Base-by-base conservation (phyloP, 345 rosid genomes). In the Bretschneidera sinensis region DNA sequence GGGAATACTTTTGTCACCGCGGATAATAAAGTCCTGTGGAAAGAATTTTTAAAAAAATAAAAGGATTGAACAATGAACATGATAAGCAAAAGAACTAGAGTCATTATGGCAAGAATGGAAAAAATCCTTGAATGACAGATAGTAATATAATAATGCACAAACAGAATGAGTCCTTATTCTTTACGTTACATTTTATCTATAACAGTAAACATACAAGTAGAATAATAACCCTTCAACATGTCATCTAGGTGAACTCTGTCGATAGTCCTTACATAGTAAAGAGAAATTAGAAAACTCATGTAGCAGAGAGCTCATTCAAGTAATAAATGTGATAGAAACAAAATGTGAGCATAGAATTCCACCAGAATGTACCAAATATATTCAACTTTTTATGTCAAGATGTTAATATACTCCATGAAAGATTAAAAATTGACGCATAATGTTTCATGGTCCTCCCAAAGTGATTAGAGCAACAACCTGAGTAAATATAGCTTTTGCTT, bases 401-500 rank as follows among this genome's bases (percentile, higher is more conserved):
- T 39, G 1, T 39, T 39, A 39, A 39, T 39, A 39, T 39, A 39
- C n/a, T 39, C 16, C 6, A 39, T 39, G 45, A 39, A 39, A 39
- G 10, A 39, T 7, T 7, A 39, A 39, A 14, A 39, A 39, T 11
- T 39, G 45, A 39, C 1, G 45, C 33, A 28, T 8, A 28, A 8
- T 8, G 8, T 28, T 28, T 28, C 11, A 39, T 39, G 4, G 45
- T 39, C 15, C 45, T 39, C 11, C 1, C 45, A 39, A 60, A 21
- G 19, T 54, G 48, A 54, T 35, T 19, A 51, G 43, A 25, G 0
- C 25, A 53, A 59, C 31, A 54, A 92, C 98, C 96, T 92, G 99
- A 61, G 97, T 87, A 72, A 94, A 90, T 63, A 94, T 83, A 55
- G 92, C 99, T 76, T 81, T 84, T 2, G 99, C 89, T 66, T 78